Base-by-base conservation (phyloP, 2,329 filamentous ascomycete genomes). In the Botrytis medusae region DNA sequence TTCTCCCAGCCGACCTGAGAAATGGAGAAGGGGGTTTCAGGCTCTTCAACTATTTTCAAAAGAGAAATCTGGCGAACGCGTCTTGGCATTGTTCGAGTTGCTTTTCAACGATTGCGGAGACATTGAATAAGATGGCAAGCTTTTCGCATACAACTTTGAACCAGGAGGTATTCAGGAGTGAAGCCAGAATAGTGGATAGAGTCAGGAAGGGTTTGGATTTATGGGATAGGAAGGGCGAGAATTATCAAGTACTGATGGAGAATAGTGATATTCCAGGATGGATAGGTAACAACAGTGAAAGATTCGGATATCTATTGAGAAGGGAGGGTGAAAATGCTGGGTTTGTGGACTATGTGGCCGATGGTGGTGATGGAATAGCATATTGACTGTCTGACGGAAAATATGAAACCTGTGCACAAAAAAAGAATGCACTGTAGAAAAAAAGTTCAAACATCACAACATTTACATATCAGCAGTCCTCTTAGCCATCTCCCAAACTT, bases 41-140 rank as follows among this genome's bases (percentile, higher is more conserved):
- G 59, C 46, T 72, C 69, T 48, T 74, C 4, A 69, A 61, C 4
- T 71, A 72, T 32, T 78, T 75, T 18, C 76, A 81, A 22, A 78
- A 82, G 32, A 76, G 78, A 7, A 78, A 82, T 54, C 70, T 85
- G 14, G 81, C 77, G 68, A 80, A 84, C 72, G 83, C 83, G 2
- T 83, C 80, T 4, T 86, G 84, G 84, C 84, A 85, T 74, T 86
- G 84, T 77, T 83, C 81, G 25, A 81, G 79, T 46, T 86, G 84
- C 76, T 84, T 85, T 74, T 75, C 79, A 12, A 85, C 80, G 8
- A 76, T 86, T 20, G 77, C 79, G 8, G 82, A 85, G 75, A 81
- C 85, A 79, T 76, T 81, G 46, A 79, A 78, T 20, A 85, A 84
- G 78, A 83, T 85, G 80, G 77, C 79, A 18, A 80, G 80, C 70